Percentiles rank a stretch among this genome's conserved stretches.
phyloP scores from a whole-genome alignment of 108 stramenopile genomes.

The Stephanodiscus minutulus region DNA sequence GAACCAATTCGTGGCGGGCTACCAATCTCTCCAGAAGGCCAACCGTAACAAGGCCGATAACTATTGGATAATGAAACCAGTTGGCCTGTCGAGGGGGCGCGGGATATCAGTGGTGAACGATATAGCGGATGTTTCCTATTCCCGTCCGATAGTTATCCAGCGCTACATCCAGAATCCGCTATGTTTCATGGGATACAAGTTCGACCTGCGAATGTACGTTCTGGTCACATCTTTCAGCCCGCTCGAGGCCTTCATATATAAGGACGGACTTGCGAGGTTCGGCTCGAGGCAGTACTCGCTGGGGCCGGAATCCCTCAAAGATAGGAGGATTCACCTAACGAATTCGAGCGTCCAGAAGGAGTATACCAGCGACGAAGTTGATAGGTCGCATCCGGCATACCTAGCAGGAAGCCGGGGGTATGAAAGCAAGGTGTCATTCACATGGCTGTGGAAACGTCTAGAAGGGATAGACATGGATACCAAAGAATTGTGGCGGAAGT shows the following conservation, averaged over 20 bases:
- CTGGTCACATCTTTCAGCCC: conserved; percentile 84
- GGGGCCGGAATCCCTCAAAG: conserved; percentile 40
- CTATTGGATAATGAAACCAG: conserved; percentile 87
- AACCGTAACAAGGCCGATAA: conserved; percentile 11
- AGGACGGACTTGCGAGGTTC: conserved; percentile 85
- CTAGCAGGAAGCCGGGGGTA: conserved; percentile 41
- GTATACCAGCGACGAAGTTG: conserved; percentile 63
- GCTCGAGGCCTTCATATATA: conserved; percentile 82
- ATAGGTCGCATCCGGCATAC: conserved; percentile 63
- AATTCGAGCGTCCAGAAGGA: conserved; percentile 72
- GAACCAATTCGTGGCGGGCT: conserved; percentile 45
- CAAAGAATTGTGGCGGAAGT: conserved; percentile 60
- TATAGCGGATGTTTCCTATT: conserved; percentile 66
- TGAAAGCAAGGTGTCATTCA: conserved; percentile 43
- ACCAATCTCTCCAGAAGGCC: conserved; percentile 21
- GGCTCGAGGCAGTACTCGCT: conserved; percentile 65
- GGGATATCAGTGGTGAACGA: conserved; percentile 77
- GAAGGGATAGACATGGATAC: conserved; percentile 31
- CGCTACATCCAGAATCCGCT: conserved; percentile 84
- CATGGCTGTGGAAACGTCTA: conserved; percentile 50
- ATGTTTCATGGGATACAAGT: conserved; percentile 82
- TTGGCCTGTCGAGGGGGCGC: conserved; percentile 75
- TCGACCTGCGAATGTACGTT: conserved; percentile 87
- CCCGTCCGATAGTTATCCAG: conserved; percentile 63
- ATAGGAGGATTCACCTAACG: conserved; percentile 51